A percentile compares a stretch with the other conserved stretches of the same genome.
Evolutionary conservation across 805 yeast genomes (phyloP).

Genomic region (Komagataella populi): DNA sequence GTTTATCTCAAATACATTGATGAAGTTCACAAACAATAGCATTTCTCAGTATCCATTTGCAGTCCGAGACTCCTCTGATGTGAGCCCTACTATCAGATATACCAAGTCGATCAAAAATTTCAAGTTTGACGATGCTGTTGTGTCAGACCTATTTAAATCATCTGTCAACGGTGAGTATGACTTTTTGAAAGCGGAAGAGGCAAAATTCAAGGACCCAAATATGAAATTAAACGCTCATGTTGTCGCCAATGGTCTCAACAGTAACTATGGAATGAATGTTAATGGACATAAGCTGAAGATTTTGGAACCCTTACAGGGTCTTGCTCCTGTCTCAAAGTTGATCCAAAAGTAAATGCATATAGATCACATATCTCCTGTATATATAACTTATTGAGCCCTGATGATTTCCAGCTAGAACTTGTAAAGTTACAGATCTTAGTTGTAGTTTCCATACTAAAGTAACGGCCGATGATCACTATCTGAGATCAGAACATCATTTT

Average conservation of each 20-base stretch:
- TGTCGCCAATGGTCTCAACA: constrained; percentile 5
- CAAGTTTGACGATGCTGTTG: constrained; percentile 3
- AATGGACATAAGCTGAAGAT: neutral
- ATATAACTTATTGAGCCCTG: neutral
- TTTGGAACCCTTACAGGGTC: neutral
- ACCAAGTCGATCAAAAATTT: constrained; percentile 1
- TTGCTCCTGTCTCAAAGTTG: neutral
- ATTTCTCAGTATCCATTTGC: neutral
- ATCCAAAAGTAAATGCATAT: neutral
- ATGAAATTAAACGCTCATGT: constrained; percentile 4
- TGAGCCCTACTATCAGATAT: neutral
- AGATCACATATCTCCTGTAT: neutral
- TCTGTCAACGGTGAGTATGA: constrained; percentile 5
- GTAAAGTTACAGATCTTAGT: too few species aligned
- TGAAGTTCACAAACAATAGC: neutral
- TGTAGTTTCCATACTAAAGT: too few species aligned
- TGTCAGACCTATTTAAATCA: constrained; percentile 2
- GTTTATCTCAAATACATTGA: neutral
- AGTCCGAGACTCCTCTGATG: neutral
- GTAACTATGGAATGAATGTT: constrained; percentile 2
- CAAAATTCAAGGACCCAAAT: constrained; percentile 3
- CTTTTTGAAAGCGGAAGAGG: constrained; percentile 2
- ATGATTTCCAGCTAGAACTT: too few species aligned
- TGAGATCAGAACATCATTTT: neutral
- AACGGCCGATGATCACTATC: neutral